Evolutionary conservation across 2,329 filamentous ascomycete species (phyloP), one percentile per base, ranked within the genome.

Genomic region (Allantophomopsis cytisporea): DNA sequence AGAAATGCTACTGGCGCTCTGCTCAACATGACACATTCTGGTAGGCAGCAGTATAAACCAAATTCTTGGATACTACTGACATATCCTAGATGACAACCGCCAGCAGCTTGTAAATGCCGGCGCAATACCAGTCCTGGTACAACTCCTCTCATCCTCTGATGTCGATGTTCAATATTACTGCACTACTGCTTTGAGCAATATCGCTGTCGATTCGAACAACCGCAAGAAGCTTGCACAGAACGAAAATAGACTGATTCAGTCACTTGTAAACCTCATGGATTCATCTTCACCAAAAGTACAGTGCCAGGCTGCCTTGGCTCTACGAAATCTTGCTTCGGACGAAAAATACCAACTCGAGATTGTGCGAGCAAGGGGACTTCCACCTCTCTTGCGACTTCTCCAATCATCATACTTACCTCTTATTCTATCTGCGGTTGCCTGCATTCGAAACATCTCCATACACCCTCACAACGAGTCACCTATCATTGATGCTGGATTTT

Each of bases 161-260:
- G 88, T 95, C 49, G 91, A 98, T 56, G 91, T 98, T 23, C 91
- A 98, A 64, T 98, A 98, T 63, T 98, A 98, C 64, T 98, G 91
- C 66, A 98, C 91, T 14, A 98, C 91, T 4, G 91, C 91, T 11
- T 74, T 98, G 42, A 96, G 89, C 70, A 98, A 98, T 60, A 98
- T 98, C 51, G 91, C 91, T 6, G 91, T 98, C 39, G 91, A 98
- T 57, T 73, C 82, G 35, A 82, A 78, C 54, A 96, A 96, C 63
- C 74, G 91, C 49, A 86, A 88, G 55, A 87, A 89, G 58, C 73
- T 98, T 39, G 86, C 89, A 21, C 81, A 93, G 54, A 88, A 83
- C 7, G 91, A 98, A 58, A 79, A 84, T 16, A 85, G 88, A 48
- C 72, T 98, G 18, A 88, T 98, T 17, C 86, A 94, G 56, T 94